phyloP scores from a whole-genome alignment of 257 asterid genomes.

The Rubia yunnanensis region DNA sequence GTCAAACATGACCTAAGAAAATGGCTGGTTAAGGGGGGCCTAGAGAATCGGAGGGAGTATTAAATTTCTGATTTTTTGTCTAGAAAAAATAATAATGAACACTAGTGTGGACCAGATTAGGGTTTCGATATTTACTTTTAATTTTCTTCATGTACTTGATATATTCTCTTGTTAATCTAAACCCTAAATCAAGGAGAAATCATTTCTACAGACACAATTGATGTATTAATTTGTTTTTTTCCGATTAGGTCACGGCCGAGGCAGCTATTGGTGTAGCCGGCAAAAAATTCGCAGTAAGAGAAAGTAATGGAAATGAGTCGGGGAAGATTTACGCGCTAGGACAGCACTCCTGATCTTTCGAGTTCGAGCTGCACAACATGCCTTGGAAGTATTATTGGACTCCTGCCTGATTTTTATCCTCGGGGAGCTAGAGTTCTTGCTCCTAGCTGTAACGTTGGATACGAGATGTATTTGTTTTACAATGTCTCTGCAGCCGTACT shows the following conservation, averaged over 20 bases:
- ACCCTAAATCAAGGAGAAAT: too few species aligned
- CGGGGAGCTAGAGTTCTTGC: constrained; percentile 9
- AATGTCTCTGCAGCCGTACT: neutral
- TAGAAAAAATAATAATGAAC: too few species aligned
- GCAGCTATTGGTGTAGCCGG: neutral
- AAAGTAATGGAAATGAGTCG: neutral
- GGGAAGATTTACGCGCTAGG: constrained; percentile 3
- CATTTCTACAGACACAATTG: too few species aligned
- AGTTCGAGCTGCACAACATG: neutral
- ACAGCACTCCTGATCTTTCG: constrained; percentile 26
- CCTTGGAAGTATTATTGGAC: neutral
- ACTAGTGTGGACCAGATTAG: too few species aligned
- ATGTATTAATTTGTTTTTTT: too few species aligned
- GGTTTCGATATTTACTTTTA: too few species aligned
- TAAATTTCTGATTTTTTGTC: too few species aligned
- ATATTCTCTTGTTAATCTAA: too few species aligned
- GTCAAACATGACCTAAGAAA: too few species aligned
- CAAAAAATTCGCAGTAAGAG: constrained; percentile 9
- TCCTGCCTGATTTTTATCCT: neutral
- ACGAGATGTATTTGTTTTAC: constrained; percentile 12
- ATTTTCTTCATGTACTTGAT: too few species aligned
- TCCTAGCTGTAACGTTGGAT: constrained; percentile 18
- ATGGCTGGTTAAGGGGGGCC: too few species aligned
- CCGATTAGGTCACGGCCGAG: neutral
- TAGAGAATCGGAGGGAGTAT: too few species aligned